These are phyloP conservation scores for Penicillium longicatenatum DNA, from an alignment of 495 filamentous ascomycete genomes.

Conservation along the genomic window DNA sequence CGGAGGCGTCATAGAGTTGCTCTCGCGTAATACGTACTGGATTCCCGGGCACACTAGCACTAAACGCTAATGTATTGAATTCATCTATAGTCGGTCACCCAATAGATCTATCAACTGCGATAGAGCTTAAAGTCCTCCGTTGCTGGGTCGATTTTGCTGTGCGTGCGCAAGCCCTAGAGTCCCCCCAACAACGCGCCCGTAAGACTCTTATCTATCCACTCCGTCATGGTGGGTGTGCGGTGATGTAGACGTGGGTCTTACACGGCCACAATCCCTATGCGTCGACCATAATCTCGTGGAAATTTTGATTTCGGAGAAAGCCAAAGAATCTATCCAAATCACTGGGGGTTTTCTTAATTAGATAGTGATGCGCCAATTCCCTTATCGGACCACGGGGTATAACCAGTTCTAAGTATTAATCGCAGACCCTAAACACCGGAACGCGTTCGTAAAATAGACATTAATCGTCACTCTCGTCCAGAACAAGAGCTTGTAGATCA, in stretches of 20 bases:
- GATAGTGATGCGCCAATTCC: background rate
- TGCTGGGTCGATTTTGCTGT: background rate
- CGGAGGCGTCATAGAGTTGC: conserved; percentile 31
- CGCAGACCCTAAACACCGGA: conserved; percentile 3
- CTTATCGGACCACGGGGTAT: background rate
- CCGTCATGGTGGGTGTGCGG: conserved; percentile 22
- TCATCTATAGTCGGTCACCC: background rate
- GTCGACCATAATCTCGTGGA: background rate
- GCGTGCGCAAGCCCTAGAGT: background rate
- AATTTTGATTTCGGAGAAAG: background rate
- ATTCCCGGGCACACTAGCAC: background rate
- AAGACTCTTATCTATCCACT: conserved; percentile 8
- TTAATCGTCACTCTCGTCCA: conserved; percentile 68
- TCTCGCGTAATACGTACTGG: conserved; percentile 4
- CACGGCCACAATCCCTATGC: conserved; percentile 12
- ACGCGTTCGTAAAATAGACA: conserved; percentile 7
- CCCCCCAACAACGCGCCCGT: conserved; percentile 1
- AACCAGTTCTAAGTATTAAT: background rate
- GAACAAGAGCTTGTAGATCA: conserved; percentile 67
- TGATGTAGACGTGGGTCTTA: conserved; percentile 28
- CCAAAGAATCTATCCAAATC: background rate
- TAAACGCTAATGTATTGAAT: background rate
- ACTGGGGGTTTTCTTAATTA: background rate
- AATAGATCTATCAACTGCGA: background rate
- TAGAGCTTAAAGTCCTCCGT: background rate